Base-by-base conservation (phyloP, 2,329 filamentous ascomycete genomes). In the Fusarium pseudograminearum region DNA sequence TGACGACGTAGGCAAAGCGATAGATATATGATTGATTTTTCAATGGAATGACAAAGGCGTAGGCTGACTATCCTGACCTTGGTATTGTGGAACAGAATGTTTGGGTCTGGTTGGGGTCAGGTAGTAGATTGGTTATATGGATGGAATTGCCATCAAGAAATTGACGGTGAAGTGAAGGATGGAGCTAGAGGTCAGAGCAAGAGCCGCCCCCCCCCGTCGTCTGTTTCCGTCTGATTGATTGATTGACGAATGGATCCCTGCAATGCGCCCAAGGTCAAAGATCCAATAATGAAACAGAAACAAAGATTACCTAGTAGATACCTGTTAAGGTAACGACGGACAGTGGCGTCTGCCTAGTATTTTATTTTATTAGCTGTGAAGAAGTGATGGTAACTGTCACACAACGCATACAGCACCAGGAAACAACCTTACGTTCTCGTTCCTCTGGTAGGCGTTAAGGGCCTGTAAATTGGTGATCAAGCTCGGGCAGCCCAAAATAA, bases 141-240 rank as follows among this genome's bases (percentile, higher is more conserved):
- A 58, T 57, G 51, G 61, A 57, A 46, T 46, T 53, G 48, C 33
- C 33, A 60, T 65, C 57, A 56, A 55, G 46, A 65, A 66, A 71
- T 66, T 71, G 65, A 69, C 68, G 68, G 69, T 71, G 68, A 71
- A 65, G 68, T 62, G 58, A 52, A 57, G 47, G 28, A 64, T 56
- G 42, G 42, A 61, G 38, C 45, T 61, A 34, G 46, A 67, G 38
- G 56, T 42, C 57, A 52, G 51, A 71, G 63, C 50, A 52, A 52
- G 34, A 41, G 48, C 48, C 50, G 48, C 67, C 57, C 57, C 67
- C 57, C 57, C 58, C 52, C 52, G 53, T 67, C 41, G 52, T 47
- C 44, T 67, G 46, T 46, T 63, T 63, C 48, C 59, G 42, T 66
- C 44, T 41, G 52, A 44, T 42, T 42, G 40, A 61, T 42, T 67